Evolutionary conservation across 1,284 basidiomycete species (phyloP), one percentile per base, ranked within the genome.

Genomic region (Cutaneotrichosporon sp.): DNA sequence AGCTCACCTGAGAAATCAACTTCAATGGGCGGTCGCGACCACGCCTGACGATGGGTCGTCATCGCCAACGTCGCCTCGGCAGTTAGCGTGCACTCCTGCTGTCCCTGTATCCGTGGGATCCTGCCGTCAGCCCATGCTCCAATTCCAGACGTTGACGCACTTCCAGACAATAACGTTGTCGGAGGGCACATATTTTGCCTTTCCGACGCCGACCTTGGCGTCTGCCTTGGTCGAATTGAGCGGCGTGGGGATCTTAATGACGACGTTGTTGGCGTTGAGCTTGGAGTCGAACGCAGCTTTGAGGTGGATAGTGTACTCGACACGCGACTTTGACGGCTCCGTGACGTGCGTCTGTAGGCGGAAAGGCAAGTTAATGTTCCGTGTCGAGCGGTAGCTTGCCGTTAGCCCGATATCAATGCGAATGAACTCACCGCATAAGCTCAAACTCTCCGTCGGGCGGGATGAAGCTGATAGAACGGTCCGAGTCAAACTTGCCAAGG

Each of bases 381-480:
- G 85, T 0, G 94, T 97, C 10, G 90, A 87, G 20, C 96, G 89
- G 70, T 99, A 99, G 26, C n/a, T n/a, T n/a, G n/a, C n/a, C n/a
- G n/a, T 63, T 35, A 35, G 34, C 34, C 34, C 15, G 34, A 35
- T 15, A n/a, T 35, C 34, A 35, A 35, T 9, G 34, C 46, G 59
- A 35, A 35, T 12, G 15, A 55, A 72, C 79, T 56, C 51, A 87
- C 88, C 85, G 83, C 96, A 99, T 98, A 38, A 99, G 80, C 75
- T 98, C 96, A 68, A 98, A 99, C 72, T 98, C 96, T 38, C 96
- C 96, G 68, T 99, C 96, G 1, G 96, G 96, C 1, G 96, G 96
- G 44, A 98, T 86, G 73, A 98, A 98, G 65, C 86, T 90, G 76
- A 98, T 97, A 4, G 88, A 90, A 39, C 94, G 81, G 58, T 86